phyloP scores from a whole-genome alignment of 179 eudicot genomes.

The Patellifolia procumbens region DNA sequence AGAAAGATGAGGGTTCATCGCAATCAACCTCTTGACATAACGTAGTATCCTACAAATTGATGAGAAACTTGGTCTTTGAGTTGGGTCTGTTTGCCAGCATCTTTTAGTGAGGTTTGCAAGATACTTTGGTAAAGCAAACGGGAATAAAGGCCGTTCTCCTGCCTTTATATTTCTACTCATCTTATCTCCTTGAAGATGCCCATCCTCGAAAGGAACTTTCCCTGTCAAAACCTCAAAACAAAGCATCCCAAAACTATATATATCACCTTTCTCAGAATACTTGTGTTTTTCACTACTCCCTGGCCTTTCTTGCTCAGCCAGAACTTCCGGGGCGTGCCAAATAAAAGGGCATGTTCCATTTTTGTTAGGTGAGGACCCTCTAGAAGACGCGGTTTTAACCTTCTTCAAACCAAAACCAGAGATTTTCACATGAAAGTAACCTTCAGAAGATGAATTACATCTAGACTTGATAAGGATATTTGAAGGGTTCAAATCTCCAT shows the following conservation, averaged over 20 bases:
- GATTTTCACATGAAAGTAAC: constrained; percentile 63
- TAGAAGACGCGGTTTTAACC: constrained; percentile 30
- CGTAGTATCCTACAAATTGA: constrained; percentile 77
- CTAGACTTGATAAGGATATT: constrained; percentile 66
- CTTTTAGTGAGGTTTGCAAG: constrained; percentile 59
- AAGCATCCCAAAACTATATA: constrained; percentile 90
- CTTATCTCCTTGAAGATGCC: constrained; percentile 84
- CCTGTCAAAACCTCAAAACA: constrained; percentile 87
- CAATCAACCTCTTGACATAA: constrained; percentile 56
- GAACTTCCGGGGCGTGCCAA: constrained; percentile 85
- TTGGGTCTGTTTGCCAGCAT: constrained; percentile 85
- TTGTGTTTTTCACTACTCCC: constrained; percentile 35
- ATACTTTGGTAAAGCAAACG: constrained; percentile 65
- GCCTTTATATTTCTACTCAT: constrained; percentile 80
- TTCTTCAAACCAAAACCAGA: constrained; percentile 59
- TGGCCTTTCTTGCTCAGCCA: constrained; percentile 66
- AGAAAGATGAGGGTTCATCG: constrained; percentile 64
- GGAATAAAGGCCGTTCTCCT: constrained; percentile 84
- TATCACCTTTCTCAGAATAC: constrained; percentile 74
- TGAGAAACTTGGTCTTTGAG: constrained; percentile 72
- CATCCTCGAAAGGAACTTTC: constrained; percentile 84
- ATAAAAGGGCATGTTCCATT: constrained; percentile 45
- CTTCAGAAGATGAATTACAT: constrained; percentile 45
- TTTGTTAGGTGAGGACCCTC: constrained; percentile 35
- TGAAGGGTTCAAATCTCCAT: constrained; percentile 75